phyloP scores from a whole-genome alignment of 371 early-diverging fungal genomes.

The Lichtheimia hyalospora region DNA sequence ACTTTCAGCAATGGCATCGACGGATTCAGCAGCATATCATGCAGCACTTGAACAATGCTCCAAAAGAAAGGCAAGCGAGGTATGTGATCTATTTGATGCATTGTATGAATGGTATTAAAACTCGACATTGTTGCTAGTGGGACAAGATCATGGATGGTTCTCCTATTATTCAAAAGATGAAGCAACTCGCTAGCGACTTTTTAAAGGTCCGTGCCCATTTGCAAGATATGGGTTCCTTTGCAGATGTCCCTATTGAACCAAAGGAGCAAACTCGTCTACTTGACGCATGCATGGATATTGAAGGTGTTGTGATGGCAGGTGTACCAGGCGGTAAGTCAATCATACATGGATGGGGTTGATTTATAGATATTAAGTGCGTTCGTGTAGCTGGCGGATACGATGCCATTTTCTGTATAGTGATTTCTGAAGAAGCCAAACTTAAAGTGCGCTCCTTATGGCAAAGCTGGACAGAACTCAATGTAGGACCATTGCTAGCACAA shows the following conservation, averaged over 20 bases:
- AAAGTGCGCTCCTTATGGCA: constrained; percentile 66
- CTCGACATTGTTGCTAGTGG: constrained; percentile 4
- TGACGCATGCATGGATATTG: constrained; percentile 71
- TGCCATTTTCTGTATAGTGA: constrained; percentile 88
- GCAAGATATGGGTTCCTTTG: constrained; percentile 69
- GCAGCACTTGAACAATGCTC: constrained; percentile 39
- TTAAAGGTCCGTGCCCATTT: constrained; percentile 55
- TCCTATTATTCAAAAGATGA: constrained; percentile 12
- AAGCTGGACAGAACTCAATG: constrained; percentile 70
- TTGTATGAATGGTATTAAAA: no score
- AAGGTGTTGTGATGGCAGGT: constrained; percentile 88
- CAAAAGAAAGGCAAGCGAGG: constrained; percentile 22
- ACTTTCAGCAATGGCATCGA: constrained; percentile 22
- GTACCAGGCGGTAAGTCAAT: constrained; percentile 84
- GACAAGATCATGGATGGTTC: neutral
- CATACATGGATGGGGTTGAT: no score
- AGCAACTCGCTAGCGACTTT: constrained; percentile 28
- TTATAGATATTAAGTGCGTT: neutral
- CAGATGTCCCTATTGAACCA: constrained; percentile 91
- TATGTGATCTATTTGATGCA: constrained; percentile 3
- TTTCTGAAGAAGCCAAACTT: constrained; percentile 49
- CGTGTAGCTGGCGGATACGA: constrained; percentile 95
- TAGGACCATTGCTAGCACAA: constrained; percentile 73
- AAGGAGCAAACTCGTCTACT: constrained; percentile 80
- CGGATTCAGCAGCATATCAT: constrained; percentile 37